Base-by-base conservation (phyloP, 352 stramenopile species). In the Globisporangium rhizosaccharum region DNA sequence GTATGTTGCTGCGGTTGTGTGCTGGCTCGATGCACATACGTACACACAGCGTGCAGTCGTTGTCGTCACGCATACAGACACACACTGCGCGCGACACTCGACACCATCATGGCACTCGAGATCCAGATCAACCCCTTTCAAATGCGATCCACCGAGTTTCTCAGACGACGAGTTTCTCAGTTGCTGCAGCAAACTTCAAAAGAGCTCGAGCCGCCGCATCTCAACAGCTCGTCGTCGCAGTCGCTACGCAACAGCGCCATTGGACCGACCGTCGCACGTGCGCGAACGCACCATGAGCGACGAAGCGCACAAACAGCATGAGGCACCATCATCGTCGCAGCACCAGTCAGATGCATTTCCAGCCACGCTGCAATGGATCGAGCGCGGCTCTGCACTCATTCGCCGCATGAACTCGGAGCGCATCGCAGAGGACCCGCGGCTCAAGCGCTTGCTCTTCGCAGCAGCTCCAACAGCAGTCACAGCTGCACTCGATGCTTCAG, bases 401-500 rank as follows among this genome's bases (percentile, higher is more conserved):
- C 82, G 85, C 25, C 84, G 85, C 69, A 95, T 95, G 79, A 95
- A 95, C 62, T 92, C 85, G 49, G 85, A 95, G 68, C 82, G 85
- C 41, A 76, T 95, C 45, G 85, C 85, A 9, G 83, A 94, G 65
- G 85, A 94, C 59, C 82, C 82, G 59, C 83, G 85, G 30, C 70
- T 94, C 48, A 77, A 79, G 11, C 76, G 84, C 0, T 53, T 92
- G 47, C 57, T 92, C 42, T 73, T 87, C 37, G 68, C 64, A 33
- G 25, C 71, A 25, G 59, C 65, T 15, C 69, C 64, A 26, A 57
- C 65, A 26, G 59, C 65, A n/a, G 11, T 17, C 17, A 26, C 44
- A 11, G 50, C 59, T 51, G 65, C 65, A 20, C 51, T 62, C n/a
- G 68, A 59, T 5, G 59, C 66, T 47, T 52, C 63, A 17, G 53